Base-by-base conservation (phyloP, 805 yeast species). In the Sugiyamaella floridensis region DNA sequence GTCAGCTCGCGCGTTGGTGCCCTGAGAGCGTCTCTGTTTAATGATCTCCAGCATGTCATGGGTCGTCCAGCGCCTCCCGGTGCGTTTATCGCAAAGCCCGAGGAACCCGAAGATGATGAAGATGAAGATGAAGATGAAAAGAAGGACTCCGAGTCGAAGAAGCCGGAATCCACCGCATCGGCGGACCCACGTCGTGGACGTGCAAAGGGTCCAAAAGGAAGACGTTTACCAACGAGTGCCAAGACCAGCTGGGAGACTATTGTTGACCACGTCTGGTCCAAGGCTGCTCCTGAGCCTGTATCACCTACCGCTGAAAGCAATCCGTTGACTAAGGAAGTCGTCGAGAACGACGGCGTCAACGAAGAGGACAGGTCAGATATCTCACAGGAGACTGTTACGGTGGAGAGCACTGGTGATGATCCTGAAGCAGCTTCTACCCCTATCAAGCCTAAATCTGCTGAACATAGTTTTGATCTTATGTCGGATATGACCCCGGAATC, bases 171-270 rank as follows among this genome's bases (percentile, higher is more conserved):
- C 15, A 28, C 26, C 12, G 29, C 22, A 11, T n/a, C 20, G 34
- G 18, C 43, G 14, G 56, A 52, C 43, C 41, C 45, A 8, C 47
- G 58, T 19, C 48, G 63, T 9, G 57, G 63, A 1, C 50, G 68
- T 4, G 64, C 62, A 5, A 58, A 57, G 19, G 70, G 68, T 1
- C 68, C 70, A 5, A 51, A 51, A 11, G 59, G 59, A 19, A 58
- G 70, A 7, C 58, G 69, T 9, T 60, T 67, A 8, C 71, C 71
- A 10, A 59, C 63, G 3, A 51, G 50, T 16, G 69, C 67, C 15
- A 61, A 64, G 53, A 54, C 61, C 9, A 50, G 49, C 16, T 57
- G 55, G 51, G 43, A 51, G 2, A 57, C 60, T 8, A 55, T 55
- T 1, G 50, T 52, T 2, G 52, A 53, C 1, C 51, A 45, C 6